Evolutionary conservation across 2,329 filamentous ascomycete genomes (phyloP).

Genomic region (Massarina eburnea): DNA sequence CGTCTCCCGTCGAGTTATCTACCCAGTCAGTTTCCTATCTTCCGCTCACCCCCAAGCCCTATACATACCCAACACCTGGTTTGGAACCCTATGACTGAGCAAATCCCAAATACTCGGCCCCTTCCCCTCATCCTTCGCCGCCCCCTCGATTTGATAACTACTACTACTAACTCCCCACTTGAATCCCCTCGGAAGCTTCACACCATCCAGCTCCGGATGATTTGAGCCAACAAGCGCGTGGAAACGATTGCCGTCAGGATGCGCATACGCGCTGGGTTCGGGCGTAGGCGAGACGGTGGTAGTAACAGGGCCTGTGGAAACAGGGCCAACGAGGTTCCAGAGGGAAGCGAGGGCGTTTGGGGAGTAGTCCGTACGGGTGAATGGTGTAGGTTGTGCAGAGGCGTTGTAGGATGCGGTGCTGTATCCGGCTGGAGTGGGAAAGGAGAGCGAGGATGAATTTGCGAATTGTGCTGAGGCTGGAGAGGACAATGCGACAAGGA

Average conservation of each 20-base stretch:
- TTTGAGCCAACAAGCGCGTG: slow-evolving; percentile 47
- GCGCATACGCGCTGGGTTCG: slow-evolving; percentile 44
- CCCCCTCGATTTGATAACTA: slow-evolving; percentile 49
- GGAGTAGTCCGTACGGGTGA: slow-evolving; percentile 49
- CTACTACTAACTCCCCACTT: slow-evolving; percentile 47
- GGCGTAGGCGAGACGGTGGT: slow-evolving; percentile 47
- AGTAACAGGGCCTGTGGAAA: slow-evolving; percentile 46
- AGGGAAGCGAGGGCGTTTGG: slow-evolving; percentile 50
- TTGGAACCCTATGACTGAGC: slow-evolving; percentile 45
- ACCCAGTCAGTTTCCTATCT: no score
- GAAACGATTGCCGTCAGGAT: slow-evolving; percentile 40
- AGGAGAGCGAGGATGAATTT: slow-evolving; percentile 27
- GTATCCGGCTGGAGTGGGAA: slow-evolving; percentile 38
- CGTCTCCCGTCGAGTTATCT: slow-evolving; percentile 46
- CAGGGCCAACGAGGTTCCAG: slow-evolving; percentile 50
- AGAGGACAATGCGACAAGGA: slow-evolving; percentile 17
- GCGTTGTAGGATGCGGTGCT: slow-evolving; percentile 44
- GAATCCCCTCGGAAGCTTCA: slow-evolving; percentile 47
- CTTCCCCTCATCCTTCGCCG: slow-evolving; percentile 46
- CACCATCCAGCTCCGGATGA: slow-evolving; percentile 31
- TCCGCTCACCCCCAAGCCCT: no score
- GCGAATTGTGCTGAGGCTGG: slow-evolving; percentile 15
- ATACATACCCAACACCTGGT: slow-evolving; percentile 44
- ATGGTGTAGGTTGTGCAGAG: slow-evolving; percentile 47
- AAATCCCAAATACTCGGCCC: slow-evolving; percentile 50